Base-by-base conservation (phyloP, 2,329 filamentous ascomycete species). In the Cercospora sp. region DNA sequence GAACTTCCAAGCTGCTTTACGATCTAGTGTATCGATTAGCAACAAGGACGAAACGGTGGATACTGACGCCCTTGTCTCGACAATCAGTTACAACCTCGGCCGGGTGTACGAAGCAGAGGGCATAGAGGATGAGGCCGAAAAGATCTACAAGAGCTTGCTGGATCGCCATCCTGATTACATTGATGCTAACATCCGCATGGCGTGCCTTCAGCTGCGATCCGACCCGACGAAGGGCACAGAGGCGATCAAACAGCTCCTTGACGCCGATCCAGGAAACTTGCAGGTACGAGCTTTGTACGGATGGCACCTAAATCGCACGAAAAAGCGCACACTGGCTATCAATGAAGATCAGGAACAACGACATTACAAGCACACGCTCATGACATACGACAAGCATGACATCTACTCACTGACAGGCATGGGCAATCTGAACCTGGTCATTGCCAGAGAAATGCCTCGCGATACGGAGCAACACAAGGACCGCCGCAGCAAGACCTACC, bases 351-450 rank as follows among this genome's bases (percentile, higher is more conserved):
- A 90, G 36, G 95, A 99, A 79, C 90, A 97, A 75, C 89, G 93
- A 3, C 94, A 97, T 78, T 96, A 96, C 85, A 99, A 98, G 81
- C 93, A 97, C 79, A 98, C 94, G 0, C 83, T 99, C 31, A 93
- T 96, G 78, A 89, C 94, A 72, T 91, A 93, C 78, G 94, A 99
- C 82, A 99, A 98, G 84, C 95, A 99, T 78, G 95, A 99, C 78
- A 87, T 93, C n/a, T 99, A 99, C 79, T 93, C 95, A 4, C 84
- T 99, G 30, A 94, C 96, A 28, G 94, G 92, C 13, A 98, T 99
- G 94, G 95, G 95, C 51, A 99, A 99, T 78, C 83, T 99, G n/a
- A 90, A 94, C 73, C 86, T 99, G 48, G 84, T 90, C 72, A 89
- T 92, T 69, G 95, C 95, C 9, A 89, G 95, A 73, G 96, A 99